Percentiles rank a stretch among this genome's conserved stretches.
Conservation (phyloP, 495 filamentous ascomycete species). For the Amorphotheca resinae region DNA sequence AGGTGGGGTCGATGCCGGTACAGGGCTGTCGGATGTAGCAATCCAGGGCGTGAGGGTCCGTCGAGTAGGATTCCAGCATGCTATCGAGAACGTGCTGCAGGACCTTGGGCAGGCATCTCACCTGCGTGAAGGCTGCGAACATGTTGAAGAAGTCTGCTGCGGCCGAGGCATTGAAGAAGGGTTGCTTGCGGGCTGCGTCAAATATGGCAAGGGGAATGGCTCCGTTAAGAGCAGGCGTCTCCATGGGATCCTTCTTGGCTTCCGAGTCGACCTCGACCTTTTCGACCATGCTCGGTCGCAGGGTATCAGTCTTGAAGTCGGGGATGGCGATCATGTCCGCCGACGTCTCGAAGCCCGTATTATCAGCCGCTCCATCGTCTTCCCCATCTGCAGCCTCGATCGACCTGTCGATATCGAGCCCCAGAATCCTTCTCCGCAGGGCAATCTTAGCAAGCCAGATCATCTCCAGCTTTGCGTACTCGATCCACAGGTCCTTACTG, state of each 20-base stretch:
- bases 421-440: slow-evolving; percentile 53
- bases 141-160: slow-evolving; percentile 71
- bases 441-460: slow-evolving; percentile 77
- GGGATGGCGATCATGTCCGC: slow-evolving; percentile 50
- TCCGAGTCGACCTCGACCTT: slow-evolving; percentile 47
- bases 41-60: slow-evolving; percentile 44
- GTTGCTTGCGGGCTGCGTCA: slow-evolving; percentile 71
- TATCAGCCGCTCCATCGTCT: slow-evolving; percentile 29
- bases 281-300: slow-evolving; percentile 17
- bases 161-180: slow-evolving; percentile 46
- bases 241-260: slow-evolving; percentile 44
- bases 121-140: slow-evolving; percentile 50
- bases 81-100: slow-evolving; percentile 60
- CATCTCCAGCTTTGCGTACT: slow-evolving; percentile 87
- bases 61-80: slow-evolving; percentile 45
- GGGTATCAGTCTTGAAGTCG: slow-evolving; percentile 39
- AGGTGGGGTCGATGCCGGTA: slow-evolving; percentile 47
- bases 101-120: slow-evolving; percentile 55
- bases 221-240: slow-evolving; percentile 73
- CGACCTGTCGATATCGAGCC: slow-evolving; percentile 42
- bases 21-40: slow-evolving; percentile 62
- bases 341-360: slow-evolving; percentile 26
- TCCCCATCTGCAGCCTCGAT: slow-evolving; percentile 31
- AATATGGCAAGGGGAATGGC: slow-evolving; percentile 91
- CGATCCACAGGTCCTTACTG: slow-evolving; percentile 62